These are phyloP conservation scores for Mycena kentingensis DNA, from an alignment of 768 basidiomycete species.

Conservation along the genomic window DNA sequence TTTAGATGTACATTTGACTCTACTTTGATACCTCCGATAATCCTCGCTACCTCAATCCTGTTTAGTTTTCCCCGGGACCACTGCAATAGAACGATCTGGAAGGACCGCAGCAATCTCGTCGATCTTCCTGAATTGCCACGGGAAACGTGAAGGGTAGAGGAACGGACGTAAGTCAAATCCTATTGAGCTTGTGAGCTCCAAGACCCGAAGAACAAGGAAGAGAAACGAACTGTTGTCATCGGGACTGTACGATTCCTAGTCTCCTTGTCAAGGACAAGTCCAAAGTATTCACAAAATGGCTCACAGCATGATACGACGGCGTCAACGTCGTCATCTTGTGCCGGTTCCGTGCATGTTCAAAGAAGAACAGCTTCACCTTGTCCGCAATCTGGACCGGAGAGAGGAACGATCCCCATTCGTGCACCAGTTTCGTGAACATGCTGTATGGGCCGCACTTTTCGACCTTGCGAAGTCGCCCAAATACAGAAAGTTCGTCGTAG, in stretches of 20 bases:
- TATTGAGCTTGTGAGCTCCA: constrained; percentile 34
- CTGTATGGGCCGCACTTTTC: constrained; percentile 98
- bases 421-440: constrained; percentile 93
- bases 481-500: constrained; percentile 92
- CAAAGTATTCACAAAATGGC: constrained; percentile 31
- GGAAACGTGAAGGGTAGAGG: constrained; percentile 92
- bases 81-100: constrained; percentile 61
- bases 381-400: constrained; percentile 92
- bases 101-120: constrained; percentile 79
- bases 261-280: constrained; percentile 3
- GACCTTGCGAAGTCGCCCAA: constrained; percentile 90
- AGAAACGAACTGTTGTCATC: constrained; percentile 82
- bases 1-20: neutral
- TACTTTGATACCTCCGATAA: neutral
- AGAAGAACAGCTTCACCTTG: constrained; percentile 97
- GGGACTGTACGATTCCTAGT: constrained; percentile 91
- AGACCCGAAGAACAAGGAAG: constrained; percentile 5
- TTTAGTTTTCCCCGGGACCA: constrained; percentile 11
- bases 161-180: constrained; percentile 97
- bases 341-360: constrained; percentile 92
- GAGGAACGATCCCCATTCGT: constrained; percentile 87
- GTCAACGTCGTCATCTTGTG: constrained; percentile 99
- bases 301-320: constrained; percentile 88
- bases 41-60: constrained; percentile 12
- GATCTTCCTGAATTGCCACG: constrained; percentile 96